phyloP scores from a whole-genome alignment of 306 rosid genomes.

The Trifolium fragiferum region DNA sequence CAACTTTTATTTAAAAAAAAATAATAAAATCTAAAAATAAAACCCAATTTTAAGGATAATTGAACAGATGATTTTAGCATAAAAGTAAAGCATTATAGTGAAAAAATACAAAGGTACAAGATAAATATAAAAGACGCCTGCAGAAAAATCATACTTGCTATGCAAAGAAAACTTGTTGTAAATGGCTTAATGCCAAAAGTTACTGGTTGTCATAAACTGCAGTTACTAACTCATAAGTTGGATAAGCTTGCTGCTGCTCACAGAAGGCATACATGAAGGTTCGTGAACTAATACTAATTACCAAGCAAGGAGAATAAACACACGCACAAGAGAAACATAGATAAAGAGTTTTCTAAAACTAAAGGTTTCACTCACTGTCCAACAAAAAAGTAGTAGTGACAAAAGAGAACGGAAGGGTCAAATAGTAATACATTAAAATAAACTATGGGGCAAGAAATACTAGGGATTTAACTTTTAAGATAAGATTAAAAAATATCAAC shows the following conservation, averaged over 20 bases:
- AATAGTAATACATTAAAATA: conserved; percentile 3
- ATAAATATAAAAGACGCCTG: conserved; percentile 19
- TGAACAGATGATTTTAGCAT: conserved; percentile 28
- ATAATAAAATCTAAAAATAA: background rate
- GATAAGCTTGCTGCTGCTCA: conserved; percentile 25
- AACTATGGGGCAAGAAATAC: background rate
- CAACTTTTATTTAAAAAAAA: conserved; percentile 3
- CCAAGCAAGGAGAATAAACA: conserved; percentile 6
- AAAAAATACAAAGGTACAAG: conserved; percentile 29
- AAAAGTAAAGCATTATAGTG: conserved; percentile 28
- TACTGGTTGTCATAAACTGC: background rate
- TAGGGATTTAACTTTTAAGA: conserved; percentile 22
- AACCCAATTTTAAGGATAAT: conserved; percentile 5
- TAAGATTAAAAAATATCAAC: conserved; percentile 3
- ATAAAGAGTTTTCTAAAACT: background rate
- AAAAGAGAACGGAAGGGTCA: conserved; percentile 9
- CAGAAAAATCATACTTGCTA: conserved; percentile 26
- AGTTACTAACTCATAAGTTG: background rate
- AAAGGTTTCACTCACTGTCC: conserved; percentile 9
- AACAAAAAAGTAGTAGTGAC: conserved; percentile 10
- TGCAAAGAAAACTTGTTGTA: conserved; percentile 5
- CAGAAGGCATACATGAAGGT: background rate
- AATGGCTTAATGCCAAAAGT: conserved; percentile 17
- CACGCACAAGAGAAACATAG: background rate
- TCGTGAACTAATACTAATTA: conserved; percentile 13